These are phyloP conservation scores for Aspergillus ochraceoroseus DNA, from an alignment of 2,329 filamentous ascomycete genomes.

Conservation along the genomic window DNA sequence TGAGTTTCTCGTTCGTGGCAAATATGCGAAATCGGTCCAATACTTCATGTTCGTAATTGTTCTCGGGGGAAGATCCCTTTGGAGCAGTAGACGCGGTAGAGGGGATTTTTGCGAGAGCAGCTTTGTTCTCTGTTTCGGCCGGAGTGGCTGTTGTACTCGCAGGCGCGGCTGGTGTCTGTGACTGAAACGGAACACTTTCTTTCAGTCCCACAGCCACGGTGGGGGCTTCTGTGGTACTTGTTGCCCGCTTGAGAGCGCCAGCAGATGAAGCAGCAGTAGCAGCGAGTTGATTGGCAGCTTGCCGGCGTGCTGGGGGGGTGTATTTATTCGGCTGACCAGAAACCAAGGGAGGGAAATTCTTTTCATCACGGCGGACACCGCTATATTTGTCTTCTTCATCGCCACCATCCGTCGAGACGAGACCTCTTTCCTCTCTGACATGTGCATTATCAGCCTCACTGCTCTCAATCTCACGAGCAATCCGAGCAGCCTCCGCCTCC, in stretches of 20 bases:
- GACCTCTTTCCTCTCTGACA: constrained; percentile 80
- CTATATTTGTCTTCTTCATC: constrained; percentile 98
- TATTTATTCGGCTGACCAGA: constrained; percentile 67
- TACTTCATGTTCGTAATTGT: constrained; percentile 57
- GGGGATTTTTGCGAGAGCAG: constrained; percentile 22
- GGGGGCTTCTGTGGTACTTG: constrained; percentile 55
- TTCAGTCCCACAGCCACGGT: constrained; percentile 29
- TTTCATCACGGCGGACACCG: constrained; percentile 70
- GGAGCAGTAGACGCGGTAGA: constrained; percentile 36
- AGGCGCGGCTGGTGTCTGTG: constrained; percentile 11
- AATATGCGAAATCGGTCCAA: constrained; percentile 62
- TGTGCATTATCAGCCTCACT: constrained; percentile 71
- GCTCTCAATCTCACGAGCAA: constrained; percentile 84
- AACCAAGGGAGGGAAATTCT: constrained; percentile 60
- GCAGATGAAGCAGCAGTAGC: constrained; percentile 74
- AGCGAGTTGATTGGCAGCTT: constrained; percentile 67
- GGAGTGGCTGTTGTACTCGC: constrained; percentile 23
- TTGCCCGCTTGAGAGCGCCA: constrained; percentile 86
- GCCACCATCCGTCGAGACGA: constrained; percentile 59
- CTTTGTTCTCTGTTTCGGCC: constrained; percentile 27
- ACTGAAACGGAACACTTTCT: constrained; percentile 21
- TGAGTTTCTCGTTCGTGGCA: constrained; percentile 57
- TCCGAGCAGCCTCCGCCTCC: constrained; percentile 71
- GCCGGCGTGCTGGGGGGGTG: constrained; percentile 80
- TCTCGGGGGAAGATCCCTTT: constrained; percentile 48